Evolutionary conservation across 352 stramenopile species (phyloP).

Genomic region (Phytophthora cajani): DNA sequence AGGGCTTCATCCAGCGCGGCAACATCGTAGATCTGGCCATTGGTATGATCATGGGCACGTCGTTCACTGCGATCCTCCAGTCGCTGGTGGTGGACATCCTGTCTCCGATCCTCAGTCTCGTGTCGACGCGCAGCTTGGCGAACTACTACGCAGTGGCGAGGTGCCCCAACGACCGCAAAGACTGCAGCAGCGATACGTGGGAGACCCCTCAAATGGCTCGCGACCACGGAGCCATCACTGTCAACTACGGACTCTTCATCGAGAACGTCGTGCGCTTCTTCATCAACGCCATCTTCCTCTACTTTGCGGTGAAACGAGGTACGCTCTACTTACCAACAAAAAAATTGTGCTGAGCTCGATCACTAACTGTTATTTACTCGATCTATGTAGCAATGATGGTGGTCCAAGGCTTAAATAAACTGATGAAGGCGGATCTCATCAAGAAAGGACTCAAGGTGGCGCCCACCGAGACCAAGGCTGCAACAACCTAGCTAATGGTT

Average conservation of each 20-base stretch:
- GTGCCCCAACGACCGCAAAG: constrained; percentile 37
- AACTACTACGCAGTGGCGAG: constrained; percentile 64
- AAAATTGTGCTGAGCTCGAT: neutral
- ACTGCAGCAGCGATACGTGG: constrained; percentile 53
- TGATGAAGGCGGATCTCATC: constrained; percentile 46
- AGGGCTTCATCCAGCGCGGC: constrained; percentile 63
- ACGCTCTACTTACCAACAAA: neutral
- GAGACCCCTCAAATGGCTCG: constrained; percentile 57
- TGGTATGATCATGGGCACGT: constrained; percentile 63
- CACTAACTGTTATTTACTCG: constrained; percentile 28
- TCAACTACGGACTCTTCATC: constrained; percentile 68
- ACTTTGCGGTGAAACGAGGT: constrained; percentile 72
- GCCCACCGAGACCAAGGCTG: neutral
- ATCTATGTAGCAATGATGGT: constrained; percentile 49
- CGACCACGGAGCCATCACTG: constrained; percentile 51
- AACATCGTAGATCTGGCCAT: constrained; percentile 72
- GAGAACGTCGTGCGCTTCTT: constrained; percentile 74
- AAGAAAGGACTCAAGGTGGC: constrained; percentile 10
- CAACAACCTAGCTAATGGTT: neutral
- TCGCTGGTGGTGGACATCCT: constrained; percentile 72
- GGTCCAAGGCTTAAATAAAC: constrained; percentile 59
- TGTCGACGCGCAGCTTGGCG: constrained; percentile 57
- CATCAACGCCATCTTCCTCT: constrained; percentile 69
- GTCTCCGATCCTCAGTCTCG: constrained; percentile 65
- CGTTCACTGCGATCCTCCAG: constrained; percentile 66